phyloP scores from a whole-genome alignment of 225 moss, liverwort and hornwort genomes.

The Marchantia paleacea region DNA sequence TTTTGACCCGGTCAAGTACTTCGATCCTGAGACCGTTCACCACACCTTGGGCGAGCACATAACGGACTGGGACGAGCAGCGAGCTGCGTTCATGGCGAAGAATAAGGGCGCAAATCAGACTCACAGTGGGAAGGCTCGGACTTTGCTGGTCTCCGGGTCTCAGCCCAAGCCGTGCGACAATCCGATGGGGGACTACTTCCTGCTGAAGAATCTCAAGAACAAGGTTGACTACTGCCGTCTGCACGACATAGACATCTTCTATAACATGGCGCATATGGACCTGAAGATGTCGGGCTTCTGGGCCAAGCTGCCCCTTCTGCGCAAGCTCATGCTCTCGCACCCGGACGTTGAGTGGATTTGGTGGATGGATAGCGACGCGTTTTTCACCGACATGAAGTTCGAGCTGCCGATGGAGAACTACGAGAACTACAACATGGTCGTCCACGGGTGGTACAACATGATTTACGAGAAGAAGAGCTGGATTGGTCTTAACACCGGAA shows the following conservation, averaged over 20 bases:
- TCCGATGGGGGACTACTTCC: conserved; percentile 36
- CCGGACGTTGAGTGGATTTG: conserved; percentile 29
- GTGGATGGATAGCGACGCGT: conserved; percentile 38
- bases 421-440: conserved; percentile 37
- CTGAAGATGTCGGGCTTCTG: conserved; percentile 42
- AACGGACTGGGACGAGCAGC: conserved; percentile 41
- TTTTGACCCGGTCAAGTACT: conserved; percentile 29
- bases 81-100: conserved; percentile 21
- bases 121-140: conserved; percentile 20
- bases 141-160: conserved; percentile 40
- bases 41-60: conserved; percentile 30
- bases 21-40: conserved; percentile 33
- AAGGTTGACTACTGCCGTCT: conserved; percentile 47
- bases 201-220: conserved; percentile 45
- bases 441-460: conserved; percentile 46
- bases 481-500: conserved; percentile 44
- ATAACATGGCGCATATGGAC: conserved; percentile 47
- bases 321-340: conserved; percentile 46
- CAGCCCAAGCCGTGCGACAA: conserved; percentile 48
- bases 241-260: conserved; percentile 44
- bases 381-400: conserved; percentile 45
- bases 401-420: conserved; percentile 42
- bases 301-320: conserved; percentile 41
- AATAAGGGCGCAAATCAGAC: conserved; percentile 18
- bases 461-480: conserved; percentile 38